phyloP scores from a whole-genome alignment of 202 grass and related monocot genomes.

The Saccharum hybrid region DNA sequence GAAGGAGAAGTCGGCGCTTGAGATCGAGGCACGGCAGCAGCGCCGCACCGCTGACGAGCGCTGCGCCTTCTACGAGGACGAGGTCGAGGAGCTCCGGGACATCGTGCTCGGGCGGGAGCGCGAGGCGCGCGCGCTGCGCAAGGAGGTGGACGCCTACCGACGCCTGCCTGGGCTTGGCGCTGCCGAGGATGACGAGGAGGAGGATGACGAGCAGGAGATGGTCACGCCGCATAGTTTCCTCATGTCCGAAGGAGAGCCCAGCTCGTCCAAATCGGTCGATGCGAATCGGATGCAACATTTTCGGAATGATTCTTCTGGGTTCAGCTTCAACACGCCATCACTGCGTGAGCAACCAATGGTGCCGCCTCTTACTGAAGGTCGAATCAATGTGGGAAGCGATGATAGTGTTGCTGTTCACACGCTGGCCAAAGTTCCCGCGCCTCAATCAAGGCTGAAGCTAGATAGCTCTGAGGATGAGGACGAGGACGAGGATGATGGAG shows the following conservation, averaged over 20 bases:
- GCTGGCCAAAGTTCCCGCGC: not conserved
- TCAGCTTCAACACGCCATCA: conserved; percentile 28
- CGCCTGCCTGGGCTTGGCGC: conserved; percentile 50
- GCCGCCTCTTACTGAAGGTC: conserved; percentile 8
- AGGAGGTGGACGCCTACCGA: conserved; percentile 71
- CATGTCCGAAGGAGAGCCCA: conserved; percentile 26
- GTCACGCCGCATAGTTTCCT: conserved; percentile 29
- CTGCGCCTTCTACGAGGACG: conserved; percentile 71
- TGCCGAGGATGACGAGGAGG: not conserved
- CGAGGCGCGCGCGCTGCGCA: conserved; percentile 62
- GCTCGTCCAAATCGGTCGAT: conserved; percentile 38
- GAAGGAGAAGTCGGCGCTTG: conserved; percentile 79
- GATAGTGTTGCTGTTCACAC: not conserved
- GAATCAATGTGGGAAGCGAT: not conserved
- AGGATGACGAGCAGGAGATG: conserved; percentile 42
- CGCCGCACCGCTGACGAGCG: conserved; percentile 70
- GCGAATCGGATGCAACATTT: not conserved
- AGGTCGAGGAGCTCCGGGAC: conserved; percentile 80
- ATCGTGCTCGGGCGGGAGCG: conserved; percentile 80
- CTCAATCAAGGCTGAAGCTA: conserved; percentile 26
- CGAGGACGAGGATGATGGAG: conserved; percentile 56
- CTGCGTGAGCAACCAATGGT: not conserved
- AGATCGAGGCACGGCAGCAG: conserved; percentile 78
- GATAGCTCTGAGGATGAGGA: conserved; percentile 44
- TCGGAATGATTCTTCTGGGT: conserved; percentile 36